Conservation (phyloP, 306 rosid species). For the Vigna radiata region DNA sequence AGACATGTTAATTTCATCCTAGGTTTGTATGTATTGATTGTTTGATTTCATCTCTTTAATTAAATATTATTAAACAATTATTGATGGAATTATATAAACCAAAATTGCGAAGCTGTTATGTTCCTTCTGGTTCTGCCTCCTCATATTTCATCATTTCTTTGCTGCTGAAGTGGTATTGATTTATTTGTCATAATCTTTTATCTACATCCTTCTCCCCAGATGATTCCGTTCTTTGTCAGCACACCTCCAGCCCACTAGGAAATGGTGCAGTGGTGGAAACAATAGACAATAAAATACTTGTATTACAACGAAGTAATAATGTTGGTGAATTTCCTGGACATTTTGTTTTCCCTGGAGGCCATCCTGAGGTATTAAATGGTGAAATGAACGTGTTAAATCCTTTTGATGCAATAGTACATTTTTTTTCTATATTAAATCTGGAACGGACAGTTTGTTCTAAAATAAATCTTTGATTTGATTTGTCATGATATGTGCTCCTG, state of each 20-base stretch:
- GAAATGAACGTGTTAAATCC: background rate
- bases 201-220: slow-evolving; percentile 52
- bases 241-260: slow-evolving; percentile 92
- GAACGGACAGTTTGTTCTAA: slow-evolving; percentile 14
- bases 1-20: background rate
- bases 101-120: slow-evolving; percentile 14
- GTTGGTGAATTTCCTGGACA: slow-evolving; percentile 95
- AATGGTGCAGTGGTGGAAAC: slow-evolving; percentile 95
- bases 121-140: background rate
- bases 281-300: slow-evolving; percentile 72
- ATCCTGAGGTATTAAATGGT: slow-evolving; percentile 79
- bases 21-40: slow-evolving; percentile 2
- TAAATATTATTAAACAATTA: slow-evolving; percentile 28
- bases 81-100: slow-evolving; percentile 9
- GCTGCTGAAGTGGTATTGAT: background rate
- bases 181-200: slow-evolving; percentile 19
- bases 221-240: slow-evolving; percentile 75
- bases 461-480: slow-evolving; percentile 11
- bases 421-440: background rate
- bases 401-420: background rate
- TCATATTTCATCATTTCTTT: slow-evolving; percentile 6
- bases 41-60: slow-evolving; percentile 25
- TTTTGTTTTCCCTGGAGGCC: slow-evolving; percentile 98
- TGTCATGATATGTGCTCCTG: slow-evolving; percentile 30
- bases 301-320: slow-evolving; percentile 81